Evolutionary conservation across 2,329 filamentous ascomycete genomes (phyloP), one percentile per base, ranked within the genome.

Genomic region (Neopestalotiopsis rosae): DNA sequence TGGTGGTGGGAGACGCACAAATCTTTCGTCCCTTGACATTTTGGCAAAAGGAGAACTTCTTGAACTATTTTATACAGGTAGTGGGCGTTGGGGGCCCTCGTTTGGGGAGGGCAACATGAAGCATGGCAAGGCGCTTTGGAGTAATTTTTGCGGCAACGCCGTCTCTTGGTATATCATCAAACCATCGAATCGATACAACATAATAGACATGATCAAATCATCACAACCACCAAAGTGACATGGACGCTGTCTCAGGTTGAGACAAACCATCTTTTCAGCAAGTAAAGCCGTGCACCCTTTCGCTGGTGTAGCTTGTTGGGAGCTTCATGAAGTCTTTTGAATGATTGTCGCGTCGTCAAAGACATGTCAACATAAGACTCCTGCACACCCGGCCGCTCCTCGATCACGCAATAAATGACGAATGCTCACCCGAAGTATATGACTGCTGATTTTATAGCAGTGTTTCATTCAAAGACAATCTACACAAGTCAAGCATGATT

Each of bases 91-190:
- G 28, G 30, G 38, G 24, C 49, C 24, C 24, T 28, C 24, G 3
- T 28, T 28, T 20, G 42, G 5, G 20, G 10, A 13, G 30, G 30
- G 65, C n/a, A 7, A 66, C 59, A 14, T n/a, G 42, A n/a, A 52
- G 65, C 65, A 67, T 61, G 52, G 65, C 65, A 67, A n/a, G 65
- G 65, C 65, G 65, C 24, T 67, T 24, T 61, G 34, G 65, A 56
- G 34, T 56, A 42, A 4, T 56, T n/a, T 66, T 13, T 14, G 17
- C 34, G 30, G 59, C 32, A 38, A 17, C 5, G n/a, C 30, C n/a
- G 12, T 13, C 9, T 24, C 24, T 65, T 65, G 62, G 20, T 28
- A 65, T 65, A 52, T 40, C 38, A 65, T 5, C 34, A 65, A 34
- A 28, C 24, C 24, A 20, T 20, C 9, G 17, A 5, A 38, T n/a